A percentile compares a stretch with the other conserved stretches of the same genome.
Conservation (phyloP, 441 rosid genomes). For the Aquilaria agallochum region DNA sequence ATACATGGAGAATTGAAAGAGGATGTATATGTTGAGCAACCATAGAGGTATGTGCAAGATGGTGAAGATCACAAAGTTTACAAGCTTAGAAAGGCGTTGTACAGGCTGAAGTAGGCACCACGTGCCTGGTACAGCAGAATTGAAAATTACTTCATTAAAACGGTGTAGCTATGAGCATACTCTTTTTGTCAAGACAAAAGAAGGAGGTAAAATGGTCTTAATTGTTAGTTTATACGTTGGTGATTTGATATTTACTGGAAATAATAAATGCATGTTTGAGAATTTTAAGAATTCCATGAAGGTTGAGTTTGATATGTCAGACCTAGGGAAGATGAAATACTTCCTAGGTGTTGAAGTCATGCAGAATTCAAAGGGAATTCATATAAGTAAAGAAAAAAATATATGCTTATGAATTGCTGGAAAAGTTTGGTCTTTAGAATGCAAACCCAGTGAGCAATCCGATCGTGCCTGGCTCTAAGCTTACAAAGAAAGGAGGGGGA, state of each 20-base stretch:
- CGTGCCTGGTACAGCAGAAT: neutral
- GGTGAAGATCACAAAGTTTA: neutral
- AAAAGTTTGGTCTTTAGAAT: neutral
- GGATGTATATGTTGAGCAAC: neutral
- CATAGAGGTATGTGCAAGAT: neutral
- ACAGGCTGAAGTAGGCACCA: neutral
- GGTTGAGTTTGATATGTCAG: neutral
- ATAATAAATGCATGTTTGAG: neutral
- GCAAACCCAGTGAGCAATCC: neutral
- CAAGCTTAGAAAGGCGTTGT: neutral
- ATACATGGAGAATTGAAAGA: neutral
- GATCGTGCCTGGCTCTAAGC: neutral
- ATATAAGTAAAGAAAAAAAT: neutral
- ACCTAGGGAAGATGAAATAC: neutral
- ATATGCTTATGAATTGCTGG: neutral
- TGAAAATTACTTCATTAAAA: neutral
- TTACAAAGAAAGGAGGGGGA: neutral
- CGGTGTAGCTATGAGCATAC: neutral
- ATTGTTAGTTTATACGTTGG: neutral
- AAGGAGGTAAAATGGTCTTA: neutral
- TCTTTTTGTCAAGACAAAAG: neutral
- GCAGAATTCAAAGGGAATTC: neutral
- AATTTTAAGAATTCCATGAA: neutral
- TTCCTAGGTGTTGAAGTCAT: neutral
- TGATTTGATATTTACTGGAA: neutral